Conservation (phyloP, 2,329 filamentous ascomycete genomes). For the Neocatenulostroma microsporum region DNA sequence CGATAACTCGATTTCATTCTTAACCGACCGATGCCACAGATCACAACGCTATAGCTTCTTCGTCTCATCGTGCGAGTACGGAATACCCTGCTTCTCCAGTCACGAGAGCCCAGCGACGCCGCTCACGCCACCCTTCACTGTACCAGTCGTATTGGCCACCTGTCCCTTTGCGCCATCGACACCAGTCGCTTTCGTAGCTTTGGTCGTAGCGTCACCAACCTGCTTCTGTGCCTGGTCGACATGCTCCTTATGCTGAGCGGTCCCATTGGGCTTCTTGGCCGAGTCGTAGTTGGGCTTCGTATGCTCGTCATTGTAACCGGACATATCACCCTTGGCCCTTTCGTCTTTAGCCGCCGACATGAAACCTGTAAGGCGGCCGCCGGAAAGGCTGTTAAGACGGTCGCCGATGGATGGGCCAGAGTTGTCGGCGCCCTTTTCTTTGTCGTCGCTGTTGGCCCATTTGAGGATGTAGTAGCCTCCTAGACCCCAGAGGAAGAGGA, state of each 20-base stretch:
- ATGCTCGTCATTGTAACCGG: slow-evolving; percentile 12
- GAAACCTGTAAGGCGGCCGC: slow-evolving; percentile 31
- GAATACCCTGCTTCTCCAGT: no score
- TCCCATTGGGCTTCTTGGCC: slow-evolving; percentile 9
- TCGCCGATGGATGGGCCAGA: slow-evolving; percentile 34
- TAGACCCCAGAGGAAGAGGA: slow-evolving; percentile 61
- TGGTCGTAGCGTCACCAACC: slow-evolving; percentile 9
- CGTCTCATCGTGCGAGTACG: no score
- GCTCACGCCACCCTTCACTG: slow-evolving; percentile 23
- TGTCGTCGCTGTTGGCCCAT: slow-evolving; percentile 26
- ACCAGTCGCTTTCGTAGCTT: slow-evolving; percentile 16
- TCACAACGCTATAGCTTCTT: no score
- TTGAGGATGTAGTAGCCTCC: slow-evolving; percentile 49
- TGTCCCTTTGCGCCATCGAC: slow-evolving; percentile 13
- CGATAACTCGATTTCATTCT: no score
- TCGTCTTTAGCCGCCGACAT: slow-evolving; percentile 17
- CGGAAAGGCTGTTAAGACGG: slow-evolving; percentile 33
- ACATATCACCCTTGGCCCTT: slow-evolving; percentile 12
- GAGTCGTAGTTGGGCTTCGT: slow-evolving; percentile 4
- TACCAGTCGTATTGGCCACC: slow-evolving; percentile 13
- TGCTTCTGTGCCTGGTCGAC: slow-evolving; percentile 11
- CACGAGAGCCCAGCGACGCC: slow-evolving; percentile 21
- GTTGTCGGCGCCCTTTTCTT: slow-evolving; percentile 9
- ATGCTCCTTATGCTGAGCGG: slow-evolving; percentile 8
- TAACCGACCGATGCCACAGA: no score